Base-by-base conservation (phyloP, 345 rosid species). In the Streptanthus diversifolius region DNA sequence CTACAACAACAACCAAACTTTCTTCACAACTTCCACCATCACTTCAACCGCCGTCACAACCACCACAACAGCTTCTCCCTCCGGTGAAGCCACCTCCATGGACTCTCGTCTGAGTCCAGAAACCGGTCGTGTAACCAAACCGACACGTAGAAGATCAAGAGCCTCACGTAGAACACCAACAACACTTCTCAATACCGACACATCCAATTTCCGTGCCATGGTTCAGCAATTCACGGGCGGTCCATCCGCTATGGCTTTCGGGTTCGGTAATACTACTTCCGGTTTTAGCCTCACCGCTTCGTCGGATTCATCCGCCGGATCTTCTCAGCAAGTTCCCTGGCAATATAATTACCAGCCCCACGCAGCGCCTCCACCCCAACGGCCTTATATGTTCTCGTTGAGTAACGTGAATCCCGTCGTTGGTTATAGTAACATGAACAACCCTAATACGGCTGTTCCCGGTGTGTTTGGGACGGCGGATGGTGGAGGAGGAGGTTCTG, bases 101-200 rank as follows among this genome's bases (percentile, higher is more conserved):
- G 56, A 71, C 8, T 25, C 61, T 18, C 84, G 71, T 56, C 74
- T 89, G 48, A 87, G 82, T 70, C 95, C 96, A 1, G 96, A 88
- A 43, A 56, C 63, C 1, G 95, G 96, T 7, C 84, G 99, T 1
- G 92, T 95, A 2, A 51, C 93, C 8, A 91, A 87, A 82, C 95
- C 97, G 2, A 55, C 79, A 9, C 89, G 99, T n/a, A 78, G 93
- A 73, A 79, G 99, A 61, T 87, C 96, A 2, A 85, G 99, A 72
- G 99, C 99, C 2, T 95, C 99, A 9, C 82, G 99, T 57, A 74
- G 99, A 66, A 91, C 97, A 69, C 99, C 99, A 0, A 91, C 99
- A 53, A 91, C 99, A n/a, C 80, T 91, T 40, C 83, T 95, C 45
- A 91, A 88, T 74, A 95, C 99, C 2, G 97, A 95, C 81, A 87